Base-by-base conservation (phyloP, 495 filamentous ascomycete genomes). In the Penicillium salamii region DNA sequence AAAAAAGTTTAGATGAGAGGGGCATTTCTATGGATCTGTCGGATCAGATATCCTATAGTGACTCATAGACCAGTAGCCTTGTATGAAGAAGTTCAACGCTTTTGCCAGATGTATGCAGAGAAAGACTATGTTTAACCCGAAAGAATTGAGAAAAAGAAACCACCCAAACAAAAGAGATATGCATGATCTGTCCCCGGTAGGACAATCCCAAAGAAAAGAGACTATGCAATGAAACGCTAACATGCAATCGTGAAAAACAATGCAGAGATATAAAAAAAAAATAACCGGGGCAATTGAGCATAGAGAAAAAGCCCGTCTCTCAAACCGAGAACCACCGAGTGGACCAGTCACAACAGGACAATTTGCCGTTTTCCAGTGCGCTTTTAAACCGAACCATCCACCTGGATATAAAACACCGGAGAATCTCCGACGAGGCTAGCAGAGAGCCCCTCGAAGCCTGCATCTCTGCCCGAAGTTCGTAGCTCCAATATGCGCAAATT, bases 161-260 rank as follows among this genome's bases (percentile, higher is more conserved):
- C 46, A 26, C 46, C 46, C 46, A 36, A 11, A 19, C 6, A 29
- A 21, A 34, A n/a, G 24, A 13, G 28, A 50, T 33, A 43, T 36
- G 51, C 23, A 32, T 21, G n/a, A n/a, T n/a, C n/a, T n/a, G n/a
- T n/a, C n/a, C n/a, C n/a, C n/a, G n/a, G n/a, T n/a, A n/a, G n/a
- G n/a, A n/a, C n/a, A n/a, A n/a, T n/a, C n/a, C n/a, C n/a, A n/a
- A n/a, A n/a, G n/a, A n/a, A 14, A 33, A 33, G 35, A 34, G 33
- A 40, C 43, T 49, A 37, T 59, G 56, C 56, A 59, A 52, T 47
- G 15, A 21, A 59, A 57, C 53, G 57, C 57, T 53, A 20, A 52
- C 35, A 48, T 46, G 23, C 50, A 38, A 51, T 53, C 35, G 51
- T 42, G 32, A 42, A 14, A 36, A 8, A 38, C 23, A 41, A 34